phyloP scores from a whole-genome alignment of 352 stramenopile species.

The Phytopythium oedochilum region DNA sequence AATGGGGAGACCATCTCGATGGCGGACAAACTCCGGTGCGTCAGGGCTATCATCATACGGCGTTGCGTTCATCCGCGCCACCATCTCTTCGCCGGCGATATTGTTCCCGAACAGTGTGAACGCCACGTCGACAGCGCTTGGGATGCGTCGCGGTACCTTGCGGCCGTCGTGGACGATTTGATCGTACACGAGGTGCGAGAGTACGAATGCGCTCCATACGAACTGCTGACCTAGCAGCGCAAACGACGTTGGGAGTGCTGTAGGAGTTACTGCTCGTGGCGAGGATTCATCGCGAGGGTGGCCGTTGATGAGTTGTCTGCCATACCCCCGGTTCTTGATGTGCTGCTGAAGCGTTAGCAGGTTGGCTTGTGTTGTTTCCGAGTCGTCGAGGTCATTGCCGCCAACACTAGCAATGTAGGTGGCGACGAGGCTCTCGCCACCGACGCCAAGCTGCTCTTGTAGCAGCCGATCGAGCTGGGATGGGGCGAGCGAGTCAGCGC shows the following conservation, averaged over 20 bases:
- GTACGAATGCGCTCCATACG: conserved; percentile 22
- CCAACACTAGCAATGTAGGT: neutral
- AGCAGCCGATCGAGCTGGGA: conserved; percentile 1
- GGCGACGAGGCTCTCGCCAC: neutral
- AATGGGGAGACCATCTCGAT: conserved; percentile 12
- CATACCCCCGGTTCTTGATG: conserved; percentile 7
- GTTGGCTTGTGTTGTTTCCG: neutral
- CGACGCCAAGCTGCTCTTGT: neutral
- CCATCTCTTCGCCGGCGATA: conserved; percentile 8
- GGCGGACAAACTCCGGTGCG: conserved; percentile 1
- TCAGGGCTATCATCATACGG: neutral
- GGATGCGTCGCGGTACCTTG: conserved; percentile 16
- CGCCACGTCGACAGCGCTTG: conserved; percentile 16
- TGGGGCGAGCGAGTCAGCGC: conserved; percentile 12
- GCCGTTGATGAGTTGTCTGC: conserved; percentile 11
- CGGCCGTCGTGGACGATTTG: conserved; percentile 6
- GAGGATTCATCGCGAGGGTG: conserved; percentile 6
- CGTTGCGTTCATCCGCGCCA: conserved; percentile 7
- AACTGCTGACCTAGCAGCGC: conserved; percentile 16
- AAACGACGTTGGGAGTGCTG: conserved; percentile 9
- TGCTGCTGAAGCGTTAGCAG: conserved; percentile 8
- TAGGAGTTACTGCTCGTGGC: conserved; percentile 1
- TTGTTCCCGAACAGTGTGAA: conserved; percentile 19
- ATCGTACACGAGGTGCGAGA: conserved; percentile 17
- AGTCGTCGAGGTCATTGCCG: neutral